Evolutionary conservation across 2,329 filamentous ascomycete genomes (phyloP).

Genomic region (Rugonectria rugulosa): DNA sequence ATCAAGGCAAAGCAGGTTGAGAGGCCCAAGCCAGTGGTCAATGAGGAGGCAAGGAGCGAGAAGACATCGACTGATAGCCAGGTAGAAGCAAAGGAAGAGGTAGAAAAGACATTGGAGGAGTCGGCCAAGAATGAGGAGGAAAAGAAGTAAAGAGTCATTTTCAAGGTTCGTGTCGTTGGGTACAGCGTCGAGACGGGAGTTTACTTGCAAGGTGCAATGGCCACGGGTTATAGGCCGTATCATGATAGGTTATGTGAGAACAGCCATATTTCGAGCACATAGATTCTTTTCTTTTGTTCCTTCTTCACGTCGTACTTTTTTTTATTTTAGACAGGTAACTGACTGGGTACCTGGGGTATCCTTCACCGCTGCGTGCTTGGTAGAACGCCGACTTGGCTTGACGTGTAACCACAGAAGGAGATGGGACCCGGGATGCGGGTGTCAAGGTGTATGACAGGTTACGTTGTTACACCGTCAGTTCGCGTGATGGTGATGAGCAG

Average conservation of each 20-base stretch:
- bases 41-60: constrained; percentile 24
- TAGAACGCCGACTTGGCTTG: neutral
- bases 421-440: neutral
- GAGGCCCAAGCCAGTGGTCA: constrained; percentile 60
- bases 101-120: constrained; percentile 23
- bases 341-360: neutral
- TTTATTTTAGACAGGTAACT: too few relatives aligned
- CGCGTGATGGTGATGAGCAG: too few relatives aligned
- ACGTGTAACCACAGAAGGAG: too few relatives aligned
- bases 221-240: constrained; percentile 1
- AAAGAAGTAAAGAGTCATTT: constrained; percentile 23
- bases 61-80: constrained; percentile 21
- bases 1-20: constrained; percentile 64
- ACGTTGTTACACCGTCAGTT: neutral
- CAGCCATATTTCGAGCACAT: constrained; percentile 12
- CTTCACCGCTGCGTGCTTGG: neutral
- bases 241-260: constrained; percentile 18
- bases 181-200: constrained; percentile 4
- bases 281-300: neutral
- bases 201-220: neutral
- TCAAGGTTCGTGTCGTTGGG: neutral
- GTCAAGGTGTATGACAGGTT: neutral
- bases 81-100: constrained; percentile 22
- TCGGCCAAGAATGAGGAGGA: constrained; percentile 29
- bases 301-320: neutral